These are phyloP conservation scores for Leersia perrieri DNA, from an alignment of 176 grass and related monocot species.

Conservation along the genomic window DNA sequence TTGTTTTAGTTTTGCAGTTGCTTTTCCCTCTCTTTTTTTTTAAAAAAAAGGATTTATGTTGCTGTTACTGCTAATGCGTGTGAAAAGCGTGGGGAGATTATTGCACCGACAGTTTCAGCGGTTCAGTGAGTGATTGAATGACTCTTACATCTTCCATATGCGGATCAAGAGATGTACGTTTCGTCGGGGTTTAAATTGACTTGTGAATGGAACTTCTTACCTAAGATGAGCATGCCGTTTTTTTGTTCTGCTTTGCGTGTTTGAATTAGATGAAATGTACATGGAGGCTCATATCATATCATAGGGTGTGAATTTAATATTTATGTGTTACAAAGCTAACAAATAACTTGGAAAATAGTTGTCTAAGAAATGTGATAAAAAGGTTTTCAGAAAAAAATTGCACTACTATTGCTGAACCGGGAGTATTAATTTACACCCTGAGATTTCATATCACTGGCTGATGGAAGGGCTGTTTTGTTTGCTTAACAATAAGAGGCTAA, in stretches of 20 bases:
- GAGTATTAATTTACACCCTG: neutral
- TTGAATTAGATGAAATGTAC: too few species aligned
- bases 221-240: neutral
- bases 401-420: too few species aligned
- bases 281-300: too few species aligned
- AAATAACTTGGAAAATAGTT: too few species aligned
- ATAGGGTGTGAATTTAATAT: too few species aligned
- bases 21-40: too few species aligned
- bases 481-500: neutral
- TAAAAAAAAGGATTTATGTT: neutral
- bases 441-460: neutral
- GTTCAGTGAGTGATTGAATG: neutral
- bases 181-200: neutral
- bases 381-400: too few species aligned
- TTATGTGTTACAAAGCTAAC: too few species aligned
- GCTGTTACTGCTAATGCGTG: neutral
- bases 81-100: neutral
- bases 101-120: constrained; percentile 18
- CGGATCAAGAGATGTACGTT: neutral
- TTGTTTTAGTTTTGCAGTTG: too few species aligned
- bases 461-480: neutral
- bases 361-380: too few species aligned
- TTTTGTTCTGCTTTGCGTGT: neutral
- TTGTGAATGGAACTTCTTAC: neutral
- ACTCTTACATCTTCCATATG: too few species aligned